Percentiles rank a stretch among this genome's conserved stretches.
These are phyloP conservation scores for Gossypium mustelinum DNA, from an alignment of 345 rosid genomes.

Conservation along the genomic window DNA sequence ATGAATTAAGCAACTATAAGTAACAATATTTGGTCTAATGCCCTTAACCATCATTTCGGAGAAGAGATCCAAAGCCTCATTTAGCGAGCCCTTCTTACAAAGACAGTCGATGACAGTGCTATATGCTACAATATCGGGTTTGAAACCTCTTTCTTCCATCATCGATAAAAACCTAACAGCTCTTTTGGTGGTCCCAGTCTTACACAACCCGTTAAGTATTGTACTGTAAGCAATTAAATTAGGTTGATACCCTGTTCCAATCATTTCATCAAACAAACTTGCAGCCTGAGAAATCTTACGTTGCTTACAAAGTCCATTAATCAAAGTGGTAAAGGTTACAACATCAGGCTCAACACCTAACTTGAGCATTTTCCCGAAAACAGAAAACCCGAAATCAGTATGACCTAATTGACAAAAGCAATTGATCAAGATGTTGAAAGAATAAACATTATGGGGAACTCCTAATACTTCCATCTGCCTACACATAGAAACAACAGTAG, in stretches of 20 bases:
- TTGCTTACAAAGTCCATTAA: not conserved
- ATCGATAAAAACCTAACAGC: not conserved
- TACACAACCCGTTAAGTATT: not conserved
- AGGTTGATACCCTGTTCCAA: not conserved
- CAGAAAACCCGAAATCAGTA: not conserved
- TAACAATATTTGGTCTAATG: not conserved
- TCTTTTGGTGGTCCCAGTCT: not conserved
- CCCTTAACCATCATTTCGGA: not conserved
- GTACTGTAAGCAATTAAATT: not conserved
- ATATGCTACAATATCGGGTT: not conserved
- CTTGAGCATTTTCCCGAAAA: not conserved
- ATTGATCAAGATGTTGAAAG: conserved; percentile 1
- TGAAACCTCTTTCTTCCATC: not conserved
- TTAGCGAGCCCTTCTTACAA: not conserved
- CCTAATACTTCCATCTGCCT: not conserved
- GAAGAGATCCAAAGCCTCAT: not conserved
- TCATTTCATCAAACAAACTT: not conserved
- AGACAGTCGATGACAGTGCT: not conserved
- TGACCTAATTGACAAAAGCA: not conserved
- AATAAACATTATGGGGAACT: not conserved
- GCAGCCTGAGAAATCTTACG: not conserved
- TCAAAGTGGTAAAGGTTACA: not conserved
- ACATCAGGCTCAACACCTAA: not conserved
- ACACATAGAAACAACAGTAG: not conserved
- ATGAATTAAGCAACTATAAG: conserved; percentile 3